Evolutionary conservation across 2,329 filamentous ascomycete species (phyloP).

Genomic region (Dothistroma septosporum): DNA sequence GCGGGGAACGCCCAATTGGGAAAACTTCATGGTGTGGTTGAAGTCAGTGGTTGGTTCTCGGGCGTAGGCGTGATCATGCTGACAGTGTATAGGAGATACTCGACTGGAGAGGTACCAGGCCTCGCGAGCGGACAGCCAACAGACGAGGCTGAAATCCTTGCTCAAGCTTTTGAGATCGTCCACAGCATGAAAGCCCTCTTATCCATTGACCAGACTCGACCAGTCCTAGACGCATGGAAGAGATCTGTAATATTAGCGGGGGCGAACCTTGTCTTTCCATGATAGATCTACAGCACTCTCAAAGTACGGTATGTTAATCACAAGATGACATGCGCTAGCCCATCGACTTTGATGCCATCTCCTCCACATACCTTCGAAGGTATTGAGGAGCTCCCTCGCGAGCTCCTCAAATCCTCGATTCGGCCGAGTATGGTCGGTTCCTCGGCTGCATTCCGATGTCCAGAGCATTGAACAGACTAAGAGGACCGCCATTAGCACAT

Average conservation of each 20-base stretch:
- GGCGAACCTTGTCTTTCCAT: background rate
- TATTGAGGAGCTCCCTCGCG: too few relatives aligned
- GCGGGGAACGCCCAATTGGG: constrained; percentile 1
- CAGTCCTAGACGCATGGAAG: background rate
- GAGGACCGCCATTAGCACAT: too few relatives aligned
- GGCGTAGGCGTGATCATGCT: background rate
- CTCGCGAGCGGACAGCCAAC: background rate
- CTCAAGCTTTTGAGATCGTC: constrained; percentile 1
- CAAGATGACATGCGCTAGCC: too few relatives aligned
- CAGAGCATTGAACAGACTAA: too few relatives aligned
- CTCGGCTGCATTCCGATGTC: too few relatives aligned
- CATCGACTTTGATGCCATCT: too few relatives aligned
- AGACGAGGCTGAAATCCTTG: background rate
- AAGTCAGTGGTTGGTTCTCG: background rate
- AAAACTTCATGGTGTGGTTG: background rate
- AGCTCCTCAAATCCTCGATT: too few relatives aligned
- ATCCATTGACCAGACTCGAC: background rate
- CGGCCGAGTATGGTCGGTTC: too few relatives aligned
- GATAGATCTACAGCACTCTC: too few relatives aligned
- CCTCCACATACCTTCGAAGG: too few relatives aligned
- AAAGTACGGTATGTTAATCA: too few relatives aligned
- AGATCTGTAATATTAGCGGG: background rate
- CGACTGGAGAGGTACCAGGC: background rate
- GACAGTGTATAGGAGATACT: background rate
- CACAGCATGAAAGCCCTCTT: background rate